Evolutionary conservation across 768 basidiomycete species (phyloP), one percentile per base, ranked within the genome.

Genomic region (Steccherinum ochraceum): DNA sequence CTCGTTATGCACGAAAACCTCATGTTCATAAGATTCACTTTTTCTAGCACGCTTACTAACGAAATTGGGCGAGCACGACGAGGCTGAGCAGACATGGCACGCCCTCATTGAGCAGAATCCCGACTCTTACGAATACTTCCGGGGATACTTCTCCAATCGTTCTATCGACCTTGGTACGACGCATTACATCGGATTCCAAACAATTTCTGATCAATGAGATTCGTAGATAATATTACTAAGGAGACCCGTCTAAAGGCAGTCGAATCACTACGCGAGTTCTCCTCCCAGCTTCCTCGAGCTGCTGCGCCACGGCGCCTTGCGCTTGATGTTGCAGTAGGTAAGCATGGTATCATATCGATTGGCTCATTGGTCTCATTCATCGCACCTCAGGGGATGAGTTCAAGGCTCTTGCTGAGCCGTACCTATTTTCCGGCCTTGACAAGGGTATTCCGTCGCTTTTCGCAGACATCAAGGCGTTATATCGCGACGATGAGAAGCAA

Each of bases 381-480:
- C 4, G 18, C 12, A 1, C 40, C 52, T 1, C 60, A 80, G 87
- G 81, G 19, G 81, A 85, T 18, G 70, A 76, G 19, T 98, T 98
- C 71, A 76, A 71, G 48, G 66, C 72, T 24, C 72, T 87, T 11
- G 79, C 79, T 4, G 72, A 75, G 51, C 68, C 76, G 3, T 97
- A 98, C 66, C 68, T 98, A 44, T 61, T 75, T 4, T 72, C 74
- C 3, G 87, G 80, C 7, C 72, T 99, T 12, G 76, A 74, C 40
- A 91, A 89, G 62, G 95, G 94, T 56, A 75, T 98, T 35, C 96
- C 96, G 2, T 96, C 93, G 2, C 72, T 98, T 2, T 99, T 98
- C 61, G 81, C 86, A 16, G 94, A 97, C 67, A 61, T 98, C 64
- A 98, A 97, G 64, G 73, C 83, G 0, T 77, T 98, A 1, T 97